Evolutionary conservation across 2,329 filamentous ascomycete species (phyloP), one percentile per base, ranked within the genome.

Genomic region (Arthrobotrys pseudoclavata): DNA sequence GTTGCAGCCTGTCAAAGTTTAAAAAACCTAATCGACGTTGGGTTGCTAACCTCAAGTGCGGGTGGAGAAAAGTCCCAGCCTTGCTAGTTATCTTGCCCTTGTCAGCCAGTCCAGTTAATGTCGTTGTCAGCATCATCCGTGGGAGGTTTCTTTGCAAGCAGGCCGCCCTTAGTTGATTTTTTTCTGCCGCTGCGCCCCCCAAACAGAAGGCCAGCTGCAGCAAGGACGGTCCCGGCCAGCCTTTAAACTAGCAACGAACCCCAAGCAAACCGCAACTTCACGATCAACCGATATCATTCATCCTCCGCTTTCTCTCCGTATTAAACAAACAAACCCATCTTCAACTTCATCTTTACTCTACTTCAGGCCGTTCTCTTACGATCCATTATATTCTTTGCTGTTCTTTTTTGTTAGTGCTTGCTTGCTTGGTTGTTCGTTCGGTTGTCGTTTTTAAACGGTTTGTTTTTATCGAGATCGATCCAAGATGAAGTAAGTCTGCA

Each of bases 101-200:
- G 20, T 63, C 20, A 29, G 20, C 31, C n/a, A n/a, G 22, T 24
- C 15, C 7, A 7, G 42, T 22, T 53, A 24, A 20, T 24, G 31
- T 20, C 20, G 57, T 71, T 55, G n/a, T 20, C 48, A 15, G 63
- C 66, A 7, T 61, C 52, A 22, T 42, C 22, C 55, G 55, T 70
- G 18, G 47, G 45, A 26, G 18, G 29, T 62, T 37, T 45, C 22
- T 50, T 13, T 40, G 37, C 13, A 13, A 12, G 12, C 40, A 48
- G 45, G 53, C 40, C 42, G 40, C 18, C 48, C 26, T 60, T 60
- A 31, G 50, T 55, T 9, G 60, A 18, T 60, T 52, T 72, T 55
- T 72, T 72, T 48, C 42, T 48, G 47, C 57, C 64, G 66, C 72
- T 76, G 72, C 72, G 72, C 72, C 72, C 52, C 66, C 50, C 57